Evolutionary conservation across 495 filamentous ascomycete species (phyloP).

Genomic region (Hyaloscypha variabilis): DNA sequence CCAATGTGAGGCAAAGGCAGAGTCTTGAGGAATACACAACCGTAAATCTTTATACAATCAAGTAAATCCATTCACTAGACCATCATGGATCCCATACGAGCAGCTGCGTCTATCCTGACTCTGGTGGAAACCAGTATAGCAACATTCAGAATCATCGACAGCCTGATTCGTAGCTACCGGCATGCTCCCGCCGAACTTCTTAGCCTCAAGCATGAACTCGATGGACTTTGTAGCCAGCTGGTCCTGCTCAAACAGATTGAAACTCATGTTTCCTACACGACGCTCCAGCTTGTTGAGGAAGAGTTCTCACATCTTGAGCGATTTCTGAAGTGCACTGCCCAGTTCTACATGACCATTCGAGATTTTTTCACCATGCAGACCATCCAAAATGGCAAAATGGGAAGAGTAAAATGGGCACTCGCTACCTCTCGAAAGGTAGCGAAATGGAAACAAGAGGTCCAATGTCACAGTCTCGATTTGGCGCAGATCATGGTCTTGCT

Average conservation of each 20-base stretch:
- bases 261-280: background rate
- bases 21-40: no score
- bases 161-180: background rate
- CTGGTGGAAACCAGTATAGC: no score
- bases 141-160: conserved; percentile 10
- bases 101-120: no score
- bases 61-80: no score
- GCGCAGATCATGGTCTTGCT: background rate
- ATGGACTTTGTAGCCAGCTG: background rate
- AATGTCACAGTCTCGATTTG: background rate
- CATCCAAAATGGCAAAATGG: background rate
- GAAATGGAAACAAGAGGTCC: no score
- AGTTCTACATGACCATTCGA: background rate
- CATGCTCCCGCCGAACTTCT: background rate
- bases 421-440: no score
- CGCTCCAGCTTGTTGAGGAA: no score
- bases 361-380: background rate
- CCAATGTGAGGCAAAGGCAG: no score
- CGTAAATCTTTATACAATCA: no score
- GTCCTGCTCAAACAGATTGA: background rate
- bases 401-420: background rate
- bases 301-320: no score
- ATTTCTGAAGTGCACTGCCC: background rate
- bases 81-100: no score
- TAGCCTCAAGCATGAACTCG: background rate